Evolutionary conservation across 176 grass and related monocot species (phyloP), one percentile per base, ranked within the genome.

Genomic region (Otatea glauca): DNA sequence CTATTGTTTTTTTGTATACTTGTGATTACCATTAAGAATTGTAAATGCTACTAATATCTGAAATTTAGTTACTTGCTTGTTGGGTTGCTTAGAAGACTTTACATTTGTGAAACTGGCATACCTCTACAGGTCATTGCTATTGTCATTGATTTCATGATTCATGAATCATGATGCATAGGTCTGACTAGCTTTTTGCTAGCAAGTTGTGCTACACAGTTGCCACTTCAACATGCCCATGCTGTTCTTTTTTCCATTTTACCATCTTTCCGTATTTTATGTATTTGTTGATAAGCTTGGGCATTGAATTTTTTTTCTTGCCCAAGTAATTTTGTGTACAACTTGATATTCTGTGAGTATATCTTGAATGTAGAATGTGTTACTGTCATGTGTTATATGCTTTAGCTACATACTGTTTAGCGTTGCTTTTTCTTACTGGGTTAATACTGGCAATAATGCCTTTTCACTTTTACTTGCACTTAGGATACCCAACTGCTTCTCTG

Each of bases 401-500:
- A 51, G 34, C 11, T 88, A 43, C 42, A 9, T 43, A 38, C 6
- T 48, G 63, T 83, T 43, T 85, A 64, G 21, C 59, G 41, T 20
- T 50, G 34, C 25, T 5, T 65, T 45, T 50, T 77, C 56, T 1
- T 56, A 59, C 53, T 70, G 18, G 62, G 56, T 43, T 55, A 63
- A 50, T 82, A 27, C 65, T 29, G 17, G 27, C 14, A 84, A 38
- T 90, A 56, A 72, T 68, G 41, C 39, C 20, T 32, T 73, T 73
- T 56, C 11, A 45, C 16, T 54, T 55, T 77, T 87, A 13, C 49
- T 85, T 75, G 51, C 37, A 20, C 50, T 83, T 73, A 99, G 97
- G 93, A 99, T 35, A 91, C 92, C 12, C 93, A 92, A 77, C 78
- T 99, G 50, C 92, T 99, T 78, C 88, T 99, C 59, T 99, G 93